Conservation (phyloP, 805 yeast species). For the Kluyveromyces aestuarii region DNA sequence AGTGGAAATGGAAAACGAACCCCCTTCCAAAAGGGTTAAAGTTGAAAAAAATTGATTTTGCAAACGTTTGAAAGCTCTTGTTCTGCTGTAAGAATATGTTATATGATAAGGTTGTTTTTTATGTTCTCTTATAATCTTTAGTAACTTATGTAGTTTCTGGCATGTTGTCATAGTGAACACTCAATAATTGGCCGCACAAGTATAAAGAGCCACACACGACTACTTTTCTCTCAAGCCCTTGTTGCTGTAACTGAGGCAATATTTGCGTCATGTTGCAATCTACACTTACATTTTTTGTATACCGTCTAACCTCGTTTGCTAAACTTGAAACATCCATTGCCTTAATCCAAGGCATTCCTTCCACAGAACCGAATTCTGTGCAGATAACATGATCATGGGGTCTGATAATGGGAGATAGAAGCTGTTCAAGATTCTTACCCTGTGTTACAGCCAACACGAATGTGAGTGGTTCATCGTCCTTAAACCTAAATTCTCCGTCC, state of each 20-base stretch:
- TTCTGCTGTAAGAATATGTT: too few species aligned
- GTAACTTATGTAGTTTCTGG: not conserved
- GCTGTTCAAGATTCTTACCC: conserved; percentile 51
- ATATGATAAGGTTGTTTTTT: too few species aligned
- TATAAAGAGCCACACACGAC: conserved; percentile 68
- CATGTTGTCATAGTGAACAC: not conserved
- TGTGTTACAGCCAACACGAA: conserved; percentile 69
- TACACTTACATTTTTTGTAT: conserved; percentile 21
- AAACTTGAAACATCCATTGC: conserved; percentile 32
- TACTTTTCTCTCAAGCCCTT: conserved; percentile 15
- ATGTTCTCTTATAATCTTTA: too few species aligned
- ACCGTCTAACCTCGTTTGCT: conserved; percentile 17
- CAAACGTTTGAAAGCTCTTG: not conserved
- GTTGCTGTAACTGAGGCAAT: conserved; percentile 15
- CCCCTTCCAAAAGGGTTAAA: not conserved
- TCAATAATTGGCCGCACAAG: conserved; percentile 45
- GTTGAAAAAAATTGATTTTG: not conserved
- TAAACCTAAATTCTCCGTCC: conserved; percentile 12
- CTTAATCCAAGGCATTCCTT: conserved; percentile 90
- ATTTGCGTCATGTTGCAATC: conserved; percentile 22
- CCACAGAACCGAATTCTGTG: conserved; percentile 60
- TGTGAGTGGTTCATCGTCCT: conserved; percentile 20
- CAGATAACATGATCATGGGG: conserved; percentile 49
- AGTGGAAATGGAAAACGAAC: not conserved
- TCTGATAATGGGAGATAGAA: conserved; percentile 43